Base-by-base conservation (phyloP, 495 filamentous ascomycete genomes). In the Aspergillus nidulans region DNA sequence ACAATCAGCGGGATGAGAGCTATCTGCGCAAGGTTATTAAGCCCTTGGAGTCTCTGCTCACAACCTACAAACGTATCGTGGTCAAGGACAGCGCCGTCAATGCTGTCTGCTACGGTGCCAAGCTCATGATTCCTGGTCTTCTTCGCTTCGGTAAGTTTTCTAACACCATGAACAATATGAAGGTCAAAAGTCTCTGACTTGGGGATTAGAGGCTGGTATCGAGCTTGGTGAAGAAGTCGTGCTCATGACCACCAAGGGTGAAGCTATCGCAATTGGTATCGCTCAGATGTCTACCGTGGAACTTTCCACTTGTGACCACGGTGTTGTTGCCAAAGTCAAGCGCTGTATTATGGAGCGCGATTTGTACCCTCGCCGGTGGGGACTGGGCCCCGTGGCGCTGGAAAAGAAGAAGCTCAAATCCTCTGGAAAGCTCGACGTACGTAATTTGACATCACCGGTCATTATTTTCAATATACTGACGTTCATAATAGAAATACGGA, bases 371-470 rank as follows among this genome's bases (percentile, higher is more conserved):
- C 81, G 89, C 67, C 76, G 91, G 77, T 98, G 94, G 94, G 95
- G 95, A 47, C 72, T 96, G 60, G 94, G 94, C 41, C 92, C 92
- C 38, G 83, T 89, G 52, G 92, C 94, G 24, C 63, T 87, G 39
- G 88, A 96, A 76, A 98, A 98, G 85, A 97, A 97, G 85, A 95
- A 97, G 83, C 84, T 98, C 76, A 97, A 97, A 81, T 87, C 88
- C n/a, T 86, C 87, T 59, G 94, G 94, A 69, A 92, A 96, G 77
- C 85, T 98, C 23, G 94, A 98, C 77, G 84, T 87, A 65, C 73
- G 84, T 73, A 16, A 30, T n/a, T 16, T 9, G 1, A 13, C 24
- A 10, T 47, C 38, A 49, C 30, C 25, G 28, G 2, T 28, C 48
- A 32, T 23, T 60, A 32, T 23, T 60, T n/a, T 43, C n/a, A 2